Evolutionary conservation across 2,329 filamentous ascomycete species (phyloP), one percentile per base, ranked within the genome.

Genomic region (Didymellaceae sp.): DNA sequence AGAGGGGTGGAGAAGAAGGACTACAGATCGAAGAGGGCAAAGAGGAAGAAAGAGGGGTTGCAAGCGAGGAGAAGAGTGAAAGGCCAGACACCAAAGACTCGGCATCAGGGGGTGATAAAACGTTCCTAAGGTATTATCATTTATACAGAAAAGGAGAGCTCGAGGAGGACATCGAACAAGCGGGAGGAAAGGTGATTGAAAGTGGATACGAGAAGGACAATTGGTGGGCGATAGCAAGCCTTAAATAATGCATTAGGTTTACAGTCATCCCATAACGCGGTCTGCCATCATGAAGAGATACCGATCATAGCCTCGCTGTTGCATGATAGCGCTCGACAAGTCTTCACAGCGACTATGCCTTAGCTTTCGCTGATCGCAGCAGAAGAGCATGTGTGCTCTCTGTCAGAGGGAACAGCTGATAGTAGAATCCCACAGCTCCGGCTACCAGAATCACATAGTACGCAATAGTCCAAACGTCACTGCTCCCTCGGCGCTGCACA

Each of bases 181-280:
- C 88, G 16, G 91, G 91, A 14, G 94, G 92, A 6, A 76, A 75
- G 39, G 85, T 97, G 11, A 65, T 94, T 18, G 86, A 90, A 59
- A 85, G 85, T 52, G 94, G 94, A 25, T 99, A 97, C 74, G 94
- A 99, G 71, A 92, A 87, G 77, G 94, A 97, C 70, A 99, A 99
- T 76, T 97, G 94, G 94, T 99, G 93, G 93, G 91, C 86, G 45
- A 86, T 96, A 69, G 82, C 79, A 11, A 55, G 44, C 13, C 41
- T 47, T 3, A 48, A 22, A 28, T 60, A 43, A 10, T 40, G 9
- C 4, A 25, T 6, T 7, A 14, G 6, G 13, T 26, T 28, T 28
- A 28, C 11, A 5, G 10, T 28, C 26, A 24, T 14, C 14, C 30
- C 16, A 17, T 17, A 4, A n/a, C n/a, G n/a, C n/a, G n/a, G n/a